These are phyloP conservation scores for Trematosphaeria pertusa DNA, from an alignment of 2,329 filamentous ascomycete species.

Conservation along the genomic window DNA sequence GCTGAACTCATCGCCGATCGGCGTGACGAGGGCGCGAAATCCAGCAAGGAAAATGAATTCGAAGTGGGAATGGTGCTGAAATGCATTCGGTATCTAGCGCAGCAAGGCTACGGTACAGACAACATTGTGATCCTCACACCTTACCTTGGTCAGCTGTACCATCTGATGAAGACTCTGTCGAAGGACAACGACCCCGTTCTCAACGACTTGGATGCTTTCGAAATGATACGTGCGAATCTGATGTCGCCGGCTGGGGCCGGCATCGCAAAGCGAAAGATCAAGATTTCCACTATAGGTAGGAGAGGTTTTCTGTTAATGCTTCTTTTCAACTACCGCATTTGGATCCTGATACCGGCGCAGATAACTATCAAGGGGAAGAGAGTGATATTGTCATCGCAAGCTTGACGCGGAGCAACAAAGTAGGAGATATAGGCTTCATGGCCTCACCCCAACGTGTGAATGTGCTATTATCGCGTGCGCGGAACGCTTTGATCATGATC, in stretches of 20 bases:
- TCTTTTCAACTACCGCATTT: no score
- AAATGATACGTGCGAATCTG: conserved; percentile 69
- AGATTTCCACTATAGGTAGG: conserved; percentile 74
- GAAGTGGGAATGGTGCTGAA: conserved; percentile 72
- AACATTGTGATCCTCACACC: conserved; percentile 74
- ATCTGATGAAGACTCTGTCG: conserved; percentile 62
- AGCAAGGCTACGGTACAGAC: conserved; percentile 72
- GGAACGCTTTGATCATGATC: conserved; percentile 71
- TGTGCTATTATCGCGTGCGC: conserved; percentile 72
- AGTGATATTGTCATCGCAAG: conserved; percentile 74
- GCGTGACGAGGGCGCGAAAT: conserved; percentile 57
- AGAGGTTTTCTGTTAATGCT: conserved; percentile 9
- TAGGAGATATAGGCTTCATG: conserved; percentile 75
- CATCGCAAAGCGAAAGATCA: conserved; percentile 60
- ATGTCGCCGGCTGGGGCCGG: conserved; percentile 61
- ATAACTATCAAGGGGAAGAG: conserved; percentile 83
- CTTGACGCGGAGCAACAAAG: conserved; percentile 69
- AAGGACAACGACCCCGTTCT: conserved; percentile 68
- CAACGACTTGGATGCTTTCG: conserved; percentile 71
- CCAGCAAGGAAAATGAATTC: conserved; percentile 68
- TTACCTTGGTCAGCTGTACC: conserved; percentile 71
- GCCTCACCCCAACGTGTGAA: conserved; percentile 70
- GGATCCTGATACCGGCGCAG: no score
- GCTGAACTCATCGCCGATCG: conserved; percentile 55
- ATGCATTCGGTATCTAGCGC: conserved; percentile 70